These are phyloP conservation scores for Penicillium antarcticum DNA, from an alignment of 495 filamentous ascomycete species.

Conservation along the genomic window DNA sequence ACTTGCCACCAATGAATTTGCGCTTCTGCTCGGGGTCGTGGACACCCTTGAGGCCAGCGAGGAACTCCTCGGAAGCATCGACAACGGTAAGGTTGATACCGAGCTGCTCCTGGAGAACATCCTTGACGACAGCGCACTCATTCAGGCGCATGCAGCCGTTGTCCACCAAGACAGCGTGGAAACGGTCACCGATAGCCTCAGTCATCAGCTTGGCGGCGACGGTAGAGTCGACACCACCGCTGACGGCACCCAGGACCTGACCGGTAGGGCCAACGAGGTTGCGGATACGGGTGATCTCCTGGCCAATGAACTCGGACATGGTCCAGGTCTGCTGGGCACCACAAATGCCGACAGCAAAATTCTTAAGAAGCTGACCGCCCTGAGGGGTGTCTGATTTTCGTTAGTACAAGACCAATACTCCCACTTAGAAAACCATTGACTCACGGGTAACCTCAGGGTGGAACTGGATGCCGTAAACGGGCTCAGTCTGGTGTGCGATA, in stretches of 20 bases:
- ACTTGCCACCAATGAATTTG: slow-evolving; percentile 83
- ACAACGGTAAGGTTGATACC: slow-evolving; percentile 90
- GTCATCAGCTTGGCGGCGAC: slow-evolving; percentile 83
- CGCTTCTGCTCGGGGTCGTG: slow-evolving; percentile 86
- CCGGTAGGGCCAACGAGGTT: slow-evolving; percentile 72
- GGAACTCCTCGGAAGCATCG: slow-evolving; percentile 73
- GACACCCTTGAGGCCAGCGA: slow-evolving; percentile 70
- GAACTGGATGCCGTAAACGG: slow-evolving; percentile 69
- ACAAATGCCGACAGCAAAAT: slow-evolving; percentile 83
- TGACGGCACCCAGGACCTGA: slow-evolving; percentile 78
- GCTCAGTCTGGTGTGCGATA: slow-evolving; percentile 71
- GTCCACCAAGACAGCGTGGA: slow-evolving; percentile 85
- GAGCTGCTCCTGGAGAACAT: slow-evolving; percentile 70
- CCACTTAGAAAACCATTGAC: slow-evolving; percentile 4
- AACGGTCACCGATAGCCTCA: slow-evolving; percentile 78
- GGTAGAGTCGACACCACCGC: slow-evolving; percentile 90
- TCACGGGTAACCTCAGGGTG: slow-evolving; percentile 84
- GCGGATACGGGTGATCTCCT: slow-evolving; percentile 74
- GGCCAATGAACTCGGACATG: slow-evolving; percentile 75
- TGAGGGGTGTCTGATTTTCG: slow-evolving; percentile 27
- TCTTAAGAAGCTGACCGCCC: slow-evolving; percentile 64
- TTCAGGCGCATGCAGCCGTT: slow-evolving; percentile 85
- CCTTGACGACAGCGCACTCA: slow-evolving; percentile 75
- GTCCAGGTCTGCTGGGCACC: slow-evolving; percentile 70
- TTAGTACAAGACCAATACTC: neutral